Evolutionary conservation across 1,284 basidiomycete genomes (phyloP).

Genomic region (Phellinidium pouzarii): DNA sequence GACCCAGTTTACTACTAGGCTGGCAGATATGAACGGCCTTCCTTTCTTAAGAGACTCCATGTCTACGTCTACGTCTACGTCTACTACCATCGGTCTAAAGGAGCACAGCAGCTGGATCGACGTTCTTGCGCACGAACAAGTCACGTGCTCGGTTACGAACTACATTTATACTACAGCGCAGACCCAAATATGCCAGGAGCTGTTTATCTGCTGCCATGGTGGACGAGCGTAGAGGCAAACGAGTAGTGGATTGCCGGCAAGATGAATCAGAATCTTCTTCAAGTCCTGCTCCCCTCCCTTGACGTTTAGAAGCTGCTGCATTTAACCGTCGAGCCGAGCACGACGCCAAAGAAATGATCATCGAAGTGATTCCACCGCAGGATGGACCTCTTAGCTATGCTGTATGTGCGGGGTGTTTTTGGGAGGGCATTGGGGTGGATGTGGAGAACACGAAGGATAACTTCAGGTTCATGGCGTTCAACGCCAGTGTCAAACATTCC

Average conservation of each 20-base stretch:
- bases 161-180: constrained; percentile 32
- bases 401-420: background rate
- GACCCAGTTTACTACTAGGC: constrained; percentile 23
- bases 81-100: constrained; percentile 27
- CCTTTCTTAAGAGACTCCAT: too few relatives aligned
- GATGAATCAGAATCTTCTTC: constrained; percentile 34
- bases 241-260: constrained; percentile 37
- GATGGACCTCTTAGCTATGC: background rate
- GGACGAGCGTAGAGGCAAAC: constrained; percentile 36
- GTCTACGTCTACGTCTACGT: too few relatives aligned
- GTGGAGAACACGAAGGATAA: constrained; percentile 1
- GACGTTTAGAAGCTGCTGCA: constrained; percentile 34
- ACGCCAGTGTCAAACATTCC: too few relatives aligned
- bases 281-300: constrained; percentile 27
- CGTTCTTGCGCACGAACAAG: constrained; percentile 28
- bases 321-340: constrained; percentile 29
- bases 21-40: too few relatives aligned
- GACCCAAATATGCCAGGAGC: constrained; percentile 17
- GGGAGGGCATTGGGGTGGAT: background rate
- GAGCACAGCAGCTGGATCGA: constrained; percentile 8
- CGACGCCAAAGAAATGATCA: constrained; percentile 11
- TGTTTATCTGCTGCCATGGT: constrained; percentile 39
- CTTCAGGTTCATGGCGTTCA: background rate
- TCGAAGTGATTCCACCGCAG: too few relatives aligned
- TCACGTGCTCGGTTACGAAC: constrained; percentile 35